phyloP scores from a whole-genome alignment of 345 rosid genomes.

The Lenwebbia sp. region DNA sequence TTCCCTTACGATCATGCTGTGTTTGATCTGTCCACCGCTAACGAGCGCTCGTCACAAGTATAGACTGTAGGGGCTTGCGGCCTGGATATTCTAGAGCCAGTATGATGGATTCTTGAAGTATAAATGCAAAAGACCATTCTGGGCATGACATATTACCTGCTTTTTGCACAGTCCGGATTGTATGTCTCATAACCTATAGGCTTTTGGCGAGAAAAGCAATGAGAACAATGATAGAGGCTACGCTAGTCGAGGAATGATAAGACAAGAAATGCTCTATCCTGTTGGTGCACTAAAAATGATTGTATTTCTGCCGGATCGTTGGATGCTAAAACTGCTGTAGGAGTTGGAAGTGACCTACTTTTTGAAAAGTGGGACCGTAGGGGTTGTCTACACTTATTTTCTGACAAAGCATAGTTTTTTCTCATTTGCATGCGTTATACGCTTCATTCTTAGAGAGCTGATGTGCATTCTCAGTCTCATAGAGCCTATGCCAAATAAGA shows the following conservation, averaged over 20 bases:
- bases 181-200: background rate
- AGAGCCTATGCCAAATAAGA: background rate
- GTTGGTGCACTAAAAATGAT: background rate
- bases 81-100: background rate
- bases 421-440: background rate
- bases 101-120: background rate
- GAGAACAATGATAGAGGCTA: background rate
- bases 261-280: background rate
- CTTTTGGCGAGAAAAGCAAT: background rate
- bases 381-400: background rate
- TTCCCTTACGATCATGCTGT: background rate
- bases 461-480: background rate
- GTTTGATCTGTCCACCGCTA: background rate
- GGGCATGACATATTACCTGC: background rate
- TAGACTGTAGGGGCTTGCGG: background rate
- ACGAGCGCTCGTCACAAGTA: background rate
- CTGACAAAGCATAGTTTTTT: background rate
- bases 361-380: background rate
- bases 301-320: background rate
- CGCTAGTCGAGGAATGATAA: background rate
- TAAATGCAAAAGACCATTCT: background rate
- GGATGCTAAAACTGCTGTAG: background rate
- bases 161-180: background rate
- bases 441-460: background rate
- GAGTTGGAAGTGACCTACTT: background rate